Evolutionary conservation across 2,329 filamentous ascomycete species (phyloP), one percentile per base, ranked within the genome.

Genomic region (Colletotrichum sp.): DNA sequence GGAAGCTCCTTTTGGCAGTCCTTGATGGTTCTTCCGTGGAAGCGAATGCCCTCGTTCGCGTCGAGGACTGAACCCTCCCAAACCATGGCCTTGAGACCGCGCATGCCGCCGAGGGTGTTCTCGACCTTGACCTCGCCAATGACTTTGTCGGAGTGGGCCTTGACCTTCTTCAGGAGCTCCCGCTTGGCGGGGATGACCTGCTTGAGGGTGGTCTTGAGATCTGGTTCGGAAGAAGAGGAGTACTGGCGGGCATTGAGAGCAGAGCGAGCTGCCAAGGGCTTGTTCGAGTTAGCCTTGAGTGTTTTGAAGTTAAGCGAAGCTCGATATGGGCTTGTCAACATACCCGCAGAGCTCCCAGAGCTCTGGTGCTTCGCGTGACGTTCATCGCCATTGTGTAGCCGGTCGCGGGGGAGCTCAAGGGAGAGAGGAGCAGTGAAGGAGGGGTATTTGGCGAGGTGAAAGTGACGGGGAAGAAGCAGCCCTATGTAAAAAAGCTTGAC

Each of bases 1-100:
- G 97, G 96, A 19, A 98, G 92, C 85, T 96, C 94, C 80, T 93
- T 92, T 84, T 98, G 97, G 89, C 97, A 99, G 84, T 99, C 96
- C 88, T 98, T 98, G 90, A 99, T 99, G 78, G 96, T 98, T 82
- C 94, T 94, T 84, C 97, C 97, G 85, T 98, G 97, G 90, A 99
- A 99, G 78, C 96, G 95, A 84, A 99, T 99, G 76, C 97, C 97
- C 88, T 98, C 96, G 82, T 99, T 94, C 80, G 97, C 94, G 83
- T 99, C 97, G 66, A 99, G 93, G 28, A 98, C 96, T 13, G 96
- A 98, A 63, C 97, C 97, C 87, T 99, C 97, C 97, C 97, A 99
- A 71, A 99, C 91, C 96, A 99, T 98, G 80, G 96, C 95, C 88
- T 98, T 98, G 80, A 99, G 91, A 52, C 96, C 96, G 86, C 96